These are phyloP conservation scores for Dipodascopsis tothii DNA, from an alignment of 805 yeast species.

Conservation along the genomic window DNA sequence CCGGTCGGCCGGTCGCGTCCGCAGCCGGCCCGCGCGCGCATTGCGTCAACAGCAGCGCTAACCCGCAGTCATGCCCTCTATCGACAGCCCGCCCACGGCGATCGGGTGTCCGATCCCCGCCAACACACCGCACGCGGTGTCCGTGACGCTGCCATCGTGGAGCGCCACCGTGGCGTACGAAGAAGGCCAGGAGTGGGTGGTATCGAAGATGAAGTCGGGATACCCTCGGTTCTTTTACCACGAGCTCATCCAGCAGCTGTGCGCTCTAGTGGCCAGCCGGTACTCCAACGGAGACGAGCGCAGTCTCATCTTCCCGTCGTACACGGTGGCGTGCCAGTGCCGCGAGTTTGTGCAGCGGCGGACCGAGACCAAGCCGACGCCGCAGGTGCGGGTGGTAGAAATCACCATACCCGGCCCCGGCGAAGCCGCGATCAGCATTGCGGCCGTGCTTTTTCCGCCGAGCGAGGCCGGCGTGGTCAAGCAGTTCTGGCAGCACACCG, in stretches of 20 bases:
- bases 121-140: constrained; percentile 85
- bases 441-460: constrained; percentile 69
- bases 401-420: constrained; percentile 27
- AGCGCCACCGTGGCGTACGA: constrained; percentile 86
- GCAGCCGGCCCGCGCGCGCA: no score
- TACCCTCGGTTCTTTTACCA: constrained; percentile 54
- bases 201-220: constrained; percentile 69
- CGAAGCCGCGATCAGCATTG: constrained; percentile 59
- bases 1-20: no score
- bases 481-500: constrained; percentile 93
- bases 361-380: constrained; percentile 32
- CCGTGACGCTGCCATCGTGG: constrained; percentile 95
- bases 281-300: constrained; percentile 77
- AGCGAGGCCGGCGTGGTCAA: constrained; percentile 58
- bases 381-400: constrained; percentile 36
- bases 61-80: constrained; percentile 10
- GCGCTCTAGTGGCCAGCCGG: constrained; percentile 43
- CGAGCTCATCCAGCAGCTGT: constrained; percentile 28
- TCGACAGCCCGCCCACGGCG: constrained; percentile 22
- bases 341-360: constrained; percentile 57
- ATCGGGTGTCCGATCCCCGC: constrained; percentile 86
- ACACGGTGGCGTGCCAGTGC: constrained; percentile 73
- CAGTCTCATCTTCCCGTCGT: constrained; percentile 69
- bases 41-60: no score
- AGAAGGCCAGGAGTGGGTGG: constrained; percentile 79